Evolutionary conservation across 2,329 filamentous ascomycete genomes (phyloP).

Genomic region (Penicillium expansum): DNA sequence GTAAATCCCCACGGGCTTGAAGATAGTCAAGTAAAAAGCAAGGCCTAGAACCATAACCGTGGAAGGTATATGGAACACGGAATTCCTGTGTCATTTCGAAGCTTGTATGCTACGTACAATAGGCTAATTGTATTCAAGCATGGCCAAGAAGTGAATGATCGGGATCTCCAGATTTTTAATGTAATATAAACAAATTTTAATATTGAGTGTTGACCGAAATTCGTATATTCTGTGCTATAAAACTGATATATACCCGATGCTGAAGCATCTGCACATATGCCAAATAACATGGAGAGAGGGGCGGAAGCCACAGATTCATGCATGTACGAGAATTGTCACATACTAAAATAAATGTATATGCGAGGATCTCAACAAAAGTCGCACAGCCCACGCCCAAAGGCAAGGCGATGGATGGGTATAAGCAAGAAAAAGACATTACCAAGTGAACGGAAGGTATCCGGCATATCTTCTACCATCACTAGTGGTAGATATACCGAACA

Average conservation of each 20-base stretch:
- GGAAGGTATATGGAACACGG: too few relatives aligned
- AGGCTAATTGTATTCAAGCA: not conserved
- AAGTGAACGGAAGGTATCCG: not conserved
- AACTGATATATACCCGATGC: not conserved
- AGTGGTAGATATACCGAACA: not conserved
- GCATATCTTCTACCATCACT: not conserved
- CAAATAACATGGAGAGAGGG: not conserved
- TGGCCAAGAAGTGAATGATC: not conserved
- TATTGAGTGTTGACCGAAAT: not conserved
- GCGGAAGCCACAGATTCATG: not conserved
- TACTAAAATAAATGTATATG: not conserved
- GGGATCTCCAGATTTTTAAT: too few relatives aligned
- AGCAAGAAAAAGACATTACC: not conserved
- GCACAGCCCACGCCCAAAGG: not conserved
- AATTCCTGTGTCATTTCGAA: too few relatives aligned
- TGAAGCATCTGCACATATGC: not conserved
- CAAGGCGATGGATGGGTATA: slow-evolving; percentile 1
- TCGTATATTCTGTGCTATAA: not conserved
- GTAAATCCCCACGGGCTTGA: not conserved
- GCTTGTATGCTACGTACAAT: too few relatives aligned
- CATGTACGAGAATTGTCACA: not conserved
- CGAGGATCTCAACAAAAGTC: not conserved
- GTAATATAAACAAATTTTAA: not conserved
- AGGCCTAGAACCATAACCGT: not conserved
- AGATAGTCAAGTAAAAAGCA: not conserved